Evolutionary conservation across 2,329 filamentous ascomycete genomes (phyloP).

Genomic region (Nothophoma quercina): DNA sequence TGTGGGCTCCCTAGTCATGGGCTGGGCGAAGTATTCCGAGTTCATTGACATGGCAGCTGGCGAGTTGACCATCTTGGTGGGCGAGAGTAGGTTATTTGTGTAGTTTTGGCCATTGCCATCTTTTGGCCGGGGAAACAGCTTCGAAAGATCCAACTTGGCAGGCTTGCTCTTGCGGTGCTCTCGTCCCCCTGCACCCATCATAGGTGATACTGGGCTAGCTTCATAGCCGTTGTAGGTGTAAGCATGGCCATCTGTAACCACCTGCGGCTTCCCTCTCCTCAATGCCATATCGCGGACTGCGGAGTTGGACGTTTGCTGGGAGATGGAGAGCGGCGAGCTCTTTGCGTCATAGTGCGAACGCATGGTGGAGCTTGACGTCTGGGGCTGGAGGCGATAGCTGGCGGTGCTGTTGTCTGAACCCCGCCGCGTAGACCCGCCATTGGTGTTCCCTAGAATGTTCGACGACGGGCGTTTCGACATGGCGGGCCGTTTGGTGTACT

Average conservation of each 20-base stretch:
- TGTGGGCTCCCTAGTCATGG: conserved; percentile 43
- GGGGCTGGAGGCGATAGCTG: conserved; percentile 38
- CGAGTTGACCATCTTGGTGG: conserved; percentile 51
- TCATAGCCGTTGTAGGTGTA: conserved; percentile 19
- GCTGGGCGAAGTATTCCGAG: conserved; percentile 48
- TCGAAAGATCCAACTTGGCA: conserved; percentile 51
- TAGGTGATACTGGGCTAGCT: conserved; percentile 32
- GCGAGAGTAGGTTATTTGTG: conserved; percentile 44
- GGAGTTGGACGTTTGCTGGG: conserved; percentile 56
- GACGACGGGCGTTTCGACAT: conserved; percentile 46
- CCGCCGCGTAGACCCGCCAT: conserved; percentile 30
- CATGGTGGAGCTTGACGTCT: conserved; percentile 50
- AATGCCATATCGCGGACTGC: conserved; percentile 54
- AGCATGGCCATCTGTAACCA: conserved; percentile 24
- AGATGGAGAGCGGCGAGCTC: conserved; percentile 50
- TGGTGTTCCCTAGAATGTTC: conserved; percentile 39
- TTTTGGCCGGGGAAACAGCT: conserved; percentile 51
- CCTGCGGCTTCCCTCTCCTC: conserved; percentile 47
- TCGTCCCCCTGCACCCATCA: conserved; percentile 31
- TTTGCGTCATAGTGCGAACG: conserved; percentile 54
- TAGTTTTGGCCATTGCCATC: conserved; percentile 25
- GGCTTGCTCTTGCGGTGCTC: conserved; percentile 45
- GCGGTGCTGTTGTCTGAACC: conserved; percentile 41
- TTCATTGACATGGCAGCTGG: conserved; percentile 49
- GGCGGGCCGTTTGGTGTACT: conserved; percentile 29